Evolutionary conservation across 164 flowering plant genomes (phyloP), one percentile per base, ranked within the genome.

Genomic region (Magnolia officinalis): DNA sequence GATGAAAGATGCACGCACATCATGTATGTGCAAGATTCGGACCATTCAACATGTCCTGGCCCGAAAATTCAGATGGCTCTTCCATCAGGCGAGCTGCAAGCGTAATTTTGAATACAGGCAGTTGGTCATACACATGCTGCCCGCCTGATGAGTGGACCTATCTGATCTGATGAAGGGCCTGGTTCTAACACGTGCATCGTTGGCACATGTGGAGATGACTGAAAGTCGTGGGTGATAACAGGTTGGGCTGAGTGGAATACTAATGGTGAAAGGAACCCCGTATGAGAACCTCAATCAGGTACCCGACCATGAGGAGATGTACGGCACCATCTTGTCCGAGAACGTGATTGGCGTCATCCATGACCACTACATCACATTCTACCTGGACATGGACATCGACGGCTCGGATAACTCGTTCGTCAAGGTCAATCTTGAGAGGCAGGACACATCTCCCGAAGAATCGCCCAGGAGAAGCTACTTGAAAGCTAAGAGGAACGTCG

Each of bases 401-500:
- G 91, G 91, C 5, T 6, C 85, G 0, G 83, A 92, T 20, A 94
- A 96, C 69, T 94, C 99, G 18, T 96, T 96, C 49, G 89, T 87
- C 1, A 86, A 91, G 70, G 90, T 90, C 10, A 74, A 91, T 50
- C 74, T 96, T 6, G 76, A 76, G 31, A 87, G 80, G 76, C 81
- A 88, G 68, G 76, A 81, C 71, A 87, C 85, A 1, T 65, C 74
- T 0, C 83, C 87, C 0, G 91, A 82, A 0, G 84, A 86, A 61
- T 89, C 99, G 0, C 93, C 95, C 0, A 82, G 98, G 75, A 86
- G 58, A 76, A 96, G 97, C 82, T 88, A 88, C 89, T 50, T 94
- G 75, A 91, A 86, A 71, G 92, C 93, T 1, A 80, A 74, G 4
- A 86, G 87, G 72, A 76, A 84, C 11, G 90, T 90, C 11, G 95